Conservation (phyloP, 2,329 filamentous ascomycete genomes). For the Xylariaceae sp. region DNA sequence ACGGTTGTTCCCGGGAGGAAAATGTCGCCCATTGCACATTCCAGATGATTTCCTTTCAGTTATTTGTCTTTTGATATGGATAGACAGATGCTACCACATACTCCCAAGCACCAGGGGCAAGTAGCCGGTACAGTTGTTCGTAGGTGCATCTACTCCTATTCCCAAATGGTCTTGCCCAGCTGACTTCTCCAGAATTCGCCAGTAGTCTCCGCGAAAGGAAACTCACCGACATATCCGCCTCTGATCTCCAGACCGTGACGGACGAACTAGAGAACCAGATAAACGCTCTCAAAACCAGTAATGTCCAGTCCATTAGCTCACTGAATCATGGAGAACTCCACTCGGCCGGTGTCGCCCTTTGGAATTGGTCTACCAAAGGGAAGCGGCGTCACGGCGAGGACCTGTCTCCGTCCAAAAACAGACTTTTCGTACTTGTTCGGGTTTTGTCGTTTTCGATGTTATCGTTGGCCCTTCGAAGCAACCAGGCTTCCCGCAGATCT, state of each 20-base stretch:
- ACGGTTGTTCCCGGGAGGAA: too few relatives aligned
- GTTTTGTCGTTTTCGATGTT: constrained; percentile 64
- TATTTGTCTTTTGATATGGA: constrained; percentile 10
- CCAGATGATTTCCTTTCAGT: not conserved
- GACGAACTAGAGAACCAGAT: constrained; percentile 38
- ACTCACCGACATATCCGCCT: constrained; percentile 22
- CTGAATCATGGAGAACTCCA: constrained; percentile 46
- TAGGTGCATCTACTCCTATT: constrained; percentile 5
- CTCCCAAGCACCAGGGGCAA: constrained; percentile 4
- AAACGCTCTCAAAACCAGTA: constrained; percentile 27
- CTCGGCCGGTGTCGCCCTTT: constrained; percentile 50
- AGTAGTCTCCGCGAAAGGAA: constrained; percentile 26
- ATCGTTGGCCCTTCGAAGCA: constrained; percentile 44
- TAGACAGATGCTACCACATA: constrained; percentile 2
- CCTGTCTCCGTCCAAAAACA: constrained; percentile 21
- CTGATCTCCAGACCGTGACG: constrained; percentile 31
- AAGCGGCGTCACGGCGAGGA: constrained; percentile 31
- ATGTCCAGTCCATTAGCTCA: constrained; percentile 28
- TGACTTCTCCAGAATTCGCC: constrained; percentile 22
- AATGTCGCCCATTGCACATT: too few relatives aligned
- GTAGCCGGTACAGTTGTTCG: constrained; percentile 11
- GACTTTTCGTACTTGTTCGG: constrained; percentile 37
- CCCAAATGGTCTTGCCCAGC: not conserved
- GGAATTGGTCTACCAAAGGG: constrained; percentile 60
- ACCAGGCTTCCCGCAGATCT: constrained; percentile 29